Base-by-base conservation (phyloP, 140 eudicot genomes). In the Senecio squalidus region DNA sequence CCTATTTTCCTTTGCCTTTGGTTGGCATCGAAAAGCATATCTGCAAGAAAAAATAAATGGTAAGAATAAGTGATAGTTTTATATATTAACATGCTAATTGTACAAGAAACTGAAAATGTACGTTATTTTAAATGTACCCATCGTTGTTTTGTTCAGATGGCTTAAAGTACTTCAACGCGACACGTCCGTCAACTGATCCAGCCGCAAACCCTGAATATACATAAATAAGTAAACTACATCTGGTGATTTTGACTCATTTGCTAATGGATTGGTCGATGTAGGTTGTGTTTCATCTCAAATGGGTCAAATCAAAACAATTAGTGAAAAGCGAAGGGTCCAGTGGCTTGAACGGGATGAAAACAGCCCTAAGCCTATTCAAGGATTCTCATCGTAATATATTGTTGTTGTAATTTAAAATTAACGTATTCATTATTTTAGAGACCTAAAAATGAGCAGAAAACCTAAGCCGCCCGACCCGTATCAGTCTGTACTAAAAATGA, bases 111-210 rank as follows among this genome's bases (percentile, higher is more conserved):
- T 34, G 26, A 60, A 45, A 40, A n/a, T 39, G 16, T 27, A 21
- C 21, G 55, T 51, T 21, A 70, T 70, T 21, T 41, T 40, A 54
- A 71, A 68, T 80, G 58, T 72, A 86, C 98, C 94, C 95, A n/a
- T 74, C 76, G 11, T 64, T 67, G 26, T 53, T 73, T 61, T 74
- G 64, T 45, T 60, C 58, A 53, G 89, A 74, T 50, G 82, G 55
- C 54, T 44, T 44, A 33, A 72, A 45, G 73, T 79, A 79, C 58
- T 81, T 71, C 75, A 86, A 61, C 7, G 83, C 78, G 18, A 86
- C 95, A 50, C 90, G 83, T 38, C 98, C 98, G 62, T 91, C 98
- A 64, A 77, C 50, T 43, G 98, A 91, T 73, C 98, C 98, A 78
- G 78, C 91, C 9, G 79, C 91, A 81, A 91, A 84, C 55, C 94